Base-by-base conservation (phyloP, 2,329 filamentous ascomycete species). In the Tolypocladium sp. region DNA sequence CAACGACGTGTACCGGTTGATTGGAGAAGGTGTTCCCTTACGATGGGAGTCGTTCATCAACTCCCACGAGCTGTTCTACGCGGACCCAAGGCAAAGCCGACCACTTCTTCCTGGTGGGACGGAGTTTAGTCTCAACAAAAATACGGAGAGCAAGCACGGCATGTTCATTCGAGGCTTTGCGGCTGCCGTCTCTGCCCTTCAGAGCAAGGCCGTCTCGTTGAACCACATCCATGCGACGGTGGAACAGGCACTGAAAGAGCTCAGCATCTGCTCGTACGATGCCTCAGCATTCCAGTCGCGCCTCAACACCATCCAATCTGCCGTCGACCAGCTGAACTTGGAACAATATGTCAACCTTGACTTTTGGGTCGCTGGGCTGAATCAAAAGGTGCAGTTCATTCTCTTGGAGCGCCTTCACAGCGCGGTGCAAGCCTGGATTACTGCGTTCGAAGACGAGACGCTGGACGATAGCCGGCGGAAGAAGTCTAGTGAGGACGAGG, bases 31-130 rank as follows among this genome's bases (percentile, higher is more conserved):
- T 60, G 83, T 97, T 37, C 91, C 91, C 1, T 77, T 99, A 35
- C 87, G 92, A 67, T 99, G 94, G 94, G 94, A 99, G 69, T 96
- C 94, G 0, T 97, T 99, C 67, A 91, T 99, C 57, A 93, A 97
- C 71, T 92, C 92, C 2, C 97, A 97, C 72, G 94, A 99, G 71
- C 81, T 97, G 38, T 92, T 69, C 76, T 88, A 69, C 82, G 89
- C 68, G 74, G 74, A 76, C 56, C 72, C 73, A 57, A 68, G 74
- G 59, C 73, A 76, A 56, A 82, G 63, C 66, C 82, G 61, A 75
- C 84, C 66, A 68, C 60, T 77, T 10, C 64, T 76, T 9, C 69
- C 74, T 3, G 68, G 70, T 5, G 72, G 69, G 22, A 68, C 69
- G 12, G 76, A 78, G 55, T 77, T 78, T 58, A 71, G 74, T 5